Percentiles rank a stretch among this genome's conserved stretches.
Conservation (phyloP, 2,329 filamentous ascomycete genomes). For the Cadophora malorum region DNA sequence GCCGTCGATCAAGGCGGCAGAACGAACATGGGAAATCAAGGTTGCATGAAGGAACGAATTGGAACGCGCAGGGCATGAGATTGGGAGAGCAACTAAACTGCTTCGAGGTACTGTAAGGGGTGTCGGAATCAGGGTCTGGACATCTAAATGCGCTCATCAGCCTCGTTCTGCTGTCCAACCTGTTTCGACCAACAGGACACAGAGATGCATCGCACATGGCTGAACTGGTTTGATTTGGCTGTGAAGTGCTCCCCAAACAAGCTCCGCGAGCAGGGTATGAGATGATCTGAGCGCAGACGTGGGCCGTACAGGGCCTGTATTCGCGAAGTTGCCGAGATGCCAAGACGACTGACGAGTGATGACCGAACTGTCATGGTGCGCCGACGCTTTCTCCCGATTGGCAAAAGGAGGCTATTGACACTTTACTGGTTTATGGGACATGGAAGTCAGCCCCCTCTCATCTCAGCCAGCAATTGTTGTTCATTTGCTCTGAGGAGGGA, state of each 20-base stretch:
- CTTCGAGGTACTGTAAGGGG: constrained; percentile 1
- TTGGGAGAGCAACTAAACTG: neutral
- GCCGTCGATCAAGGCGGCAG: constrained; percentile 10
- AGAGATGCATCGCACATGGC: constrained; percentile 8
- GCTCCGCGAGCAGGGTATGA: neutral
- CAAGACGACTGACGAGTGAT: neutral
- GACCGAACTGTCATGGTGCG: neutral
- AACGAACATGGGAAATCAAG: neutral
- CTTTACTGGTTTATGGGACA: constrained; percentile 15
- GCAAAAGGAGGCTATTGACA: neutral
- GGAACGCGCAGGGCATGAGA: neutral
- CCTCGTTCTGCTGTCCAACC: constrained; percentile 1
- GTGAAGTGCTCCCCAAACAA: neutral
- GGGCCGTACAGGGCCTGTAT: neutral
- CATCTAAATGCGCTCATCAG: neutral
- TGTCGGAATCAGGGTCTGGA: constrained; percentile 4
- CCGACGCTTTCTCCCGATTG: neutral
- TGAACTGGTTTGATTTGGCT: neutral
- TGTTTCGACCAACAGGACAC: constrained; percentile 1
- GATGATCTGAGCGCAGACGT: constrained; percentile 12
- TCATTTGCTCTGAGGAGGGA: neutral
- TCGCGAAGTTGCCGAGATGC: constrained; percentile 6
- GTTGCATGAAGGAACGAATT: neutral
- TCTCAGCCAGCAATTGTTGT: neutral
- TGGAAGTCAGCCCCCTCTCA: constrained; percentile 5